Evolutionary conservation across 192 early-diverging fungal genomes (phyloP).

Genomic region (Gaertneriomyces semiglobifer): DNA sequence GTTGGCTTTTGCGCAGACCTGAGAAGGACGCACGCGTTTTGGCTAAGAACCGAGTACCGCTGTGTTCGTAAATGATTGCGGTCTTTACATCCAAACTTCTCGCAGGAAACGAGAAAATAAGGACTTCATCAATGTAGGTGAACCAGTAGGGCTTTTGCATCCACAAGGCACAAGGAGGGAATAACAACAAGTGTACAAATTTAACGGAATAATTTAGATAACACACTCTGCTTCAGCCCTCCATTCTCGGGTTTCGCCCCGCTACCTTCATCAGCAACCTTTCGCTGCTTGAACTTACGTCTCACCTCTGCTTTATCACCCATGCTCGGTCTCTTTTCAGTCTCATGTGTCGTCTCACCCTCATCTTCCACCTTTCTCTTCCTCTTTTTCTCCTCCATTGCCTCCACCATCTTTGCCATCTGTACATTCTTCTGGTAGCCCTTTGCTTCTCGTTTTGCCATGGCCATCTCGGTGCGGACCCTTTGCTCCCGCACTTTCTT

Average conservation of each 20-base stretch:
- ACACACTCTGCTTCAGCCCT: slow-evolving; percentile 12
- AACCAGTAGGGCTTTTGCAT: too few relatives aligned
- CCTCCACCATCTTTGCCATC: slow-evolving; percentile 79
- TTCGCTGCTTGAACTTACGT: slow-evolving; percentile 32
- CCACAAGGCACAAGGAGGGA: too few relatives aligned
- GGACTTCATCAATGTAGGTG: too few relatives aligned
- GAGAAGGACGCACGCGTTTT: too few relatives aligned
- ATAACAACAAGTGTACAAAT: too few relatives aligned
- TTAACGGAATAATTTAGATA: slow-evolving; percentile 24
- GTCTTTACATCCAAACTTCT: too few relatives aligned
- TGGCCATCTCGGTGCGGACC: slow-evolving; percentile 75
- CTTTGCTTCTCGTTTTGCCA: slow-evolving; percentile 83
- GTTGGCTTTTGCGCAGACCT: too few relatives aligned
- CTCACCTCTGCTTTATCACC: slow-evolving; percentile 18
- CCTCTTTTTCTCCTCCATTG: slow-evolving; percentile 69
- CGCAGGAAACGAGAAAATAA: too few relatives aligned
- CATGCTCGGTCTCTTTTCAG: slow-evolving; percentile 31
- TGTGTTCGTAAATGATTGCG: too few relatives aligned
- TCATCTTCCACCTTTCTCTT: slow-evolving; percentile 39
- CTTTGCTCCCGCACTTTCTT: slow-evolving; percentile 72
- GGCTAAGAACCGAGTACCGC: too few relatives aligned
- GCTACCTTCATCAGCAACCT: slow-evolving; percentile 23
- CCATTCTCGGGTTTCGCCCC: not conserved
- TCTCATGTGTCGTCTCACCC: not conserved
- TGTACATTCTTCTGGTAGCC: slow-evolving; percentile 84